Conservation (phyloP, 768 basidiomycete genomes). For the Hemileccinum impolitum region DNA sequence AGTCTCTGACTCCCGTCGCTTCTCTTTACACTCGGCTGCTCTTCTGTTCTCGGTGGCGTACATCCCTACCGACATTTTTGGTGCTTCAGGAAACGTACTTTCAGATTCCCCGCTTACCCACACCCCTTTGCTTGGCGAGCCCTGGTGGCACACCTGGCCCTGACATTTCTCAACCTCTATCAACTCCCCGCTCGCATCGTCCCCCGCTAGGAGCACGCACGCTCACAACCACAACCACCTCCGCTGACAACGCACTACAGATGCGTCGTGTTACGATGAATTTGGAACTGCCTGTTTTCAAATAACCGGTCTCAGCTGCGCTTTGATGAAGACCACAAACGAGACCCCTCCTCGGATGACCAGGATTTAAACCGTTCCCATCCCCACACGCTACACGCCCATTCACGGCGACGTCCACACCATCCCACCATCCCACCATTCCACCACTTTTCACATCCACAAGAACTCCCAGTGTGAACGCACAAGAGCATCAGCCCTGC, state of each 20-base stretch:
- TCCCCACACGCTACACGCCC: background rate
- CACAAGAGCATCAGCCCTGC: background rate
- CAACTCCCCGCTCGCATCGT: background rate
- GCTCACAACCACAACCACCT: background rate
- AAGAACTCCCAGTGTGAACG: background rate
- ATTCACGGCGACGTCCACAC: too few relatives aligned
- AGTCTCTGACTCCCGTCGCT: slow-evolving; percentile 4
- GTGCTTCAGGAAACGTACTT: slow-evolving; percentile 2
- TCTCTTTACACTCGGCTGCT: background rate
- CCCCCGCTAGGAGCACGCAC: background rate
- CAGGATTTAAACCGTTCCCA: background rate
- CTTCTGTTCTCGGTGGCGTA: slow-evolving; percentile 5
- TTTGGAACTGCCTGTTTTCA: slow-evolving; percentile 1
- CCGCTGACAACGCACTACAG: background rate
- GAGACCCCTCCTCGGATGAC: background rate
- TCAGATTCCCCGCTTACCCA: slow-evolving; percentile 8
- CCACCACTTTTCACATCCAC: background rate
- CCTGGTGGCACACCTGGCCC: slow-evolving; percentile 10
- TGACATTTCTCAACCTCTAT: slow-evolving; percentile 1
- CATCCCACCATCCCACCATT: too few relatives aligned
- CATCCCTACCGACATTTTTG: slow-evolving; percentile 13
- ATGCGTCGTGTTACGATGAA: background rate
- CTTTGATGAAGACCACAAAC: background rate
- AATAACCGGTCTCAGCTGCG: background rate
- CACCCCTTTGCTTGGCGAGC: slow-evolving; percentile 2